A percentile compares a stretch with the other conserved stretches of the same genome.
Evolutionary conservation across 2,329 filamentous ascomycete species (phyloP).

Genomic region (Alternaria postmessia): DNA sequence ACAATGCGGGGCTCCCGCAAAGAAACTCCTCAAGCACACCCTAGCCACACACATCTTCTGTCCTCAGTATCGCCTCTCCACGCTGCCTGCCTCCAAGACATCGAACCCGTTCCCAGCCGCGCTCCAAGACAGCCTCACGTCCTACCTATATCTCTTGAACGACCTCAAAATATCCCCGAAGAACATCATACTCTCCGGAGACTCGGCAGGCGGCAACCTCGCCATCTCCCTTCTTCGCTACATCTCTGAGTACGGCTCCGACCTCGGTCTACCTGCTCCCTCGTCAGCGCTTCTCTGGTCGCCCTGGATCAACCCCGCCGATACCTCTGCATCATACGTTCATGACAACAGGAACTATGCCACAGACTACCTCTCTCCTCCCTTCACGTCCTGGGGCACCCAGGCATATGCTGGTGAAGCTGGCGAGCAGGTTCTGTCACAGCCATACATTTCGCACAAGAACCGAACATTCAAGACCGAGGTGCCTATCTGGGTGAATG

Average conservation of each 20-base stretch:
- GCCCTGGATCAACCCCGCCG: constrained; percentile 53
- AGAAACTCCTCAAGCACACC: constrained; percentile 48
- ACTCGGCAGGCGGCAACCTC: constrained; percentile 61
- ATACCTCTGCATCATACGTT: constrained; percentile 34
- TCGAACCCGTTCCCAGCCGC: constrained; percentile 60
- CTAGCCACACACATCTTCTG: constrained; percentile 52
- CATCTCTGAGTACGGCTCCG: constrained; percentile 51
- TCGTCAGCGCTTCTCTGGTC: constrained; percentile 54
- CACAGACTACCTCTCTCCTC: constrained; percentile 54
- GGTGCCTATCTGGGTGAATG: constrained; percentile 54
- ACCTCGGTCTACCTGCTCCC: constrained; percentile 47
- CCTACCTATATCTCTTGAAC: constrained; percentile 57
- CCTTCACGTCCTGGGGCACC: constrained; percentile 56
- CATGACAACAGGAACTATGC: constrained; percentile 43
- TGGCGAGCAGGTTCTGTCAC: constrained; percentile 16
- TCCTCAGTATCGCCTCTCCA: constrained; percentile 60
- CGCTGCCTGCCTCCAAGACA: constrained; percentile 45
- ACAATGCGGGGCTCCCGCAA: constrained; percentile 42
- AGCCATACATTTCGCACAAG: constrained; percentile 52
- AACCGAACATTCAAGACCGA: constrained; percentile 50
- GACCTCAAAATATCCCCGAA: constrained; percentile 50
- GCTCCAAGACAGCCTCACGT: constrained; percentile 59
- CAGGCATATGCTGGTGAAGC: constrained; percentile 41
- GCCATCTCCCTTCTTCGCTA: constrained; percentile 58
- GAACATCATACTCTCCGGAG: constrained; percentile 58